These are phyloP conservation scores for Prunus davidiana DNA, from an alignment of 306 rosid species.

Conservation along the genomic window DNA sequence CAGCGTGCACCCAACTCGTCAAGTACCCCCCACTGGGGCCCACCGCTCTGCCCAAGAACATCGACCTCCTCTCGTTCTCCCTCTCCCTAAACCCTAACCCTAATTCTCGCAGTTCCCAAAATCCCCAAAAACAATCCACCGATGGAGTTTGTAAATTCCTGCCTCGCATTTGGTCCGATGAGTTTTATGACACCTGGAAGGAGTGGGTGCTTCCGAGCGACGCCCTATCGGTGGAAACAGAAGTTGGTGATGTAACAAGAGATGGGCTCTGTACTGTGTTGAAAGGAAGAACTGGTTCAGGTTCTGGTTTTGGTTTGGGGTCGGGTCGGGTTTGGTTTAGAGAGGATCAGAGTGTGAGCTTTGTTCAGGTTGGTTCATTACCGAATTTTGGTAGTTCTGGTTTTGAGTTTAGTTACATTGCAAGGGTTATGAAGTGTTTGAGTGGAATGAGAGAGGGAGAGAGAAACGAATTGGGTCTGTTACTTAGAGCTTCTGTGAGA, in stretches of 20 bases:
- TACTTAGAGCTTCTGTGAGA: slow-evolving; percentile 51
- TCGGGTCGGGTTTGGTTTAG: slow-evolving; percentile 37
- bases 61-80: slow-evolving; percentile 74
- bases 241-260: slow-evolving; percentile 5
- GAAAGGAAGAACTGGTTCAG: slow-evolving; percentile 28
- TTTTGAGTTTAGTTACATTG: slow-evolving; percentile 52
- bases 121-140: background rate
- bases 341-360: slow-evolving; percentile 41
- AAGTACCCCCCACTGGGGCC: slow-evolving; percentile 61
- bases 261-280: slow-evolving; percentile 15
- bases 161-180: slow-evolving; percentile 63
- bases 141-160: slow-evolving; percentile 10
- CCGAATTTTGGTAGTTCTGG: slow-evolving; percentile 13
- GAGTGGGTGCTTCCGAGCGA: slow-evolving; percentile 57
- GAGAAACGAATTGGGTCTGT: slow-evolving; percentile 54
- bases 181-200: slow-evolving; percentile 63
- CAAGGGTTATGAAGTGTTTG: slow-evolving; percentile 58
- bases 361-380: slow-evolving; percentile 45
- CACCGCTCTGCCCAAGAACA: slow-evolving; percentile 82
- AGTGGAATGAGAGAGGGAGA: slow-evolving; percentile 52
- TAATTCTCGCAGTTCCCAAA: slow-evolving; percentile 9
- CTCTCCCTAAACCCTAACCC: slow-evolving; percentile 27
- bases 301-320: slow-evolving; percentile 24
- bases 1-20: slow-evolving; percentile 79
- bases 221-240: slow-evolving; percentile 38